Conservation (phyloP, 495 filamentous ascomycete species). For the Astrothelium subdiscretum region DNA sequence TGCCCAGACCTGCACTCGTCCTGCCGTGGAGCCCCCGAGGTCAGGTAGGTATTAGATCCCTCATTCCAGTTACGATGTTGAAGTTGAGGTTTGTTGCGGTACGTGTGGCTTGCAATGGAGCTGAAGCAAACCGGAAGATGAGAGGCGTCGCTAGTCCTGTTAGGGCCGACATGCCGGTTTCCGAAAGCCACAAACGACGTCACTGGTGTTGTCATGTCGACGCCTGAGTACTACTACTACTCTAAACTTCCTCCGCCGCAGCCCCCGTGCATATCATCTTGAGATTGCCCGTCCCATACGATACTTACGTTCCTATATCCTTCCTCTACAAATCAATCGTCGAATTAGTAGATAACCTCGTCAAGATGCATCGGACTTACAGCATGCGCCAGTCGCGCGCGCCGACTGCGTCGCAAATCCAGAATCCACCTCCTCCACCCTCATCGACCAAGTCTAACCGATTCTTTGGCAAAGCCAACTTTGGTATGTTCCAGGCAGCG, state of each 20-base stretch:
- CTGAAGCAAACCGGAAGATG: too few species aligned
- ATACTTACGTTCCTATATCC: neutral
- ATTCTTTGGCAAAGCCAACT: slow-evolving; percentile 71
- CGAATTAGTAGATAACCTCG: neutral
- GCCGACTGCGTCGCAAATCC: slow-evolving; percentile 77
- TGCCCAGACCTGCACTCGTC: too few species aligned
- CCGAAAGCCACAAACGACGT: neutral
- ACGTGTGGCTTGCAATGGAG: too few species aligned
- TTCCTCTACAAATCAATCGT: neutral
- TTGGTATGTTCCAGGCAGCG: slow-evolving; percentile 50
- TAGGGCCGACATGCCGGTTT: neutral
- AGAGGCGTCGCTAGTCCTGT: neutral
- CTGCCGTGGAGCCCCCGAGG: too few species aligned
- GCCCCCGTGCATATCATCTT: neutral
- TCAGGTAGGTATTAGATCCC: too few species aligned
- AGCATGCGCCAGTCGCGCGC: slow-evolving; percentile 95
- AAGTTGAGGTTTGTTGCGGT: too few species aligned
- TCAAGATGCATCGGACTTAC: slow-evolving; percentile 88
- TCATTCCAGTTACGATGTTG: too few species aligned
- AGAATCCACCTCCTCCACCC: slow-evolving; percentile 86
- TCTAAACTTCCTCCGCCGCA: neutral
- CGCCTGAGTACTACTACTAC: neutral
- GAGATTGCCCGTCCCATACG: neutral
- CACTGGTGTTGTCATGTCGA: neutral
- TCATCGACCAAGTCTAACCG: slow-evolving; percentile 83